Conservation (phyloP, 2,329 filamentous ascomycete species). For the Colletotrichum aenigma region DNA sequence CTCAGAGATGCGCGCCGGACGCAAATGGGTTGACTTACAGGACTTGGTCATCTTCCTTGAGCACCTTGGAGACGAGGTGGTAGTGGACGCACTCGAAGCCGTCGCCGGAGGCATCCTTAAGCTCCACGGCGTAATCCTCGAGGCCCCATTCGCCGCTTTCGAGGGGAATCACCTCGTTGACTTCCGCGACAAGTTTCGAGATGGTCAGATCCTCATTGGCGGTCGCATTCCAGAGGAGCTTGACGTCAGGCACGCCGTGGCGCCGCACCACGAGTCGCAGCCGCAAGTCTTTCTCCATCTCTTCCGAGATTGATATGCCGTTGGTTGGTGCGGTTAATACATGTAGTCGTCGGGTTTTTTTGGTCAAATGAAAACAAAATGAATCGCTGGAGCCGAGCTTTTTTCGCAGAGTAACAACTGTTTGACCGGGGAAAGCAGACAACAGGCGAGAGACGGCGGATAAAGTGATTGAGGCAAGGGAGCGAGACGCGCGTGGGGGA, state of each 20-base stretch:
- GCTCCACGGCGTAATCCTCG: conserved; percentile 87
- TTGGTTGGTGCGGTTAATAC: background rate
- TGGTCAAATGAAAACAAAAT: background rate
- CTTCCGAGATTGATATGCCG: background rate
- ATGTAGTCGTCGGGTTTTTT: background rate
- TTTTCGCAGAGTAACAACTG: background rate
- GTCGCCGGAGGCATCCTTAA: conserved; percentile 56
- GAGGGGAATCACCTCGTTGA: conserved; percentile 82
- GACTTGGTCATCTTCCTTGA: conserved; percentile 85
- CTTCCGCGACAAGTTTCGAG: conserved; percentile 74
- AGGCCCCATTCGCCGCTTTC: conserved; percentile 84
- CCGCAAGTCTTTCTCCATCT: conserved; percentile 58
- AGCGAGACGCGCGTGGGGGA: background rate
- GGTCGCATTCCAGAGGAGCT: conserved; percentile 72
- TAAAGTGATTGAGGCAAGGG: background rate
- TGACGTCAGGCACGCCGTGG: conserved; percentile 73
- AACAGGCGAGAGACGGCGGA: background rate
- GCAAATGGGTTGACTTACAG: conserved; percentile 57
- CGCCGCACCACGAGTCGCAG: conserved; percentile 76
- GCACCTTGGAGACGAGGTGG: conserved; percentile 68
- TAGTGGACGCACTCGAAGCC: conserved; percentile 91
- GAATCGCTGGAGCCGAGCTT: background rate
- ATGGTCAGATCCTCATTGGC: conserved; percentile 69
- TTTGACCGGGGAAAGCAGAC: background rate
- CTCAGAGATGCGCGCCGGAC: background rate